Base-by-base conservation (phyloP, 805 yeast species). In the Myxozyma kluyveri region DNA sequence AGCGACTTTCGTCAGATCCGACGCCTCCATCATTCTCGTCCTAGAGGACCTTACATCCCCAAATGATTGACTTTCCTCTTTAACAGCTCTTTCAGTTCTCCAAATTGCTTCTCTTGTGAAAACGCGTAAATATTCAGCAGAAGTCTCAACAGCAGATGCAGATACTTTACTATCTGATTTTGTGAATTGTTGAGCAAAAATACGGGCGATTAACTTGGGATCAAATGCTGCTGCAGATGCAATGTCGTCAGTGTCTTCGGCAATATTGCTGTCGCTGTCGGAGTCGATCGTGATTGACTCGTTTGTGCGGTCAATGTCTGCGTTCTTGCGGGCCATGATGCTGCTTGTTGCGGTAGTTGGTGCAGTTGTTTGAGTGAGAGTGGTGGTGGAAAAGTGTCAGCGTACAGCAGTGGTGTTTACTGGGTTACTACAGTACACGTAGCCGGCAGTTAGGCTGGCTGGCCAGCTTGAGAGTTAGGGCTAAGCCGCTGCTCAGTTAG, bases 71-170 rank as follows among this genome's bases (percentile, higher is more conserved):
- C 35, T 50, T 39, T 21, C 36, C 9, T 29, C 33, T 21, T 32
- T 41, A 35, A 47, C 37, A 5, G 52, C 49, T n/a, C 54, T 22
- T 52, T 31, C 46, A 47, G 47, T 49, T 48, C 81, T 60, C 50
- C 71, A 56, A n/a, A 77, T 65, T 3, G 81, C 81, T 60, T 77
- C 81, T 41, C 71, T 71, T 17, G 78, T 69, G 55, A 77, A 77
- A 22, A 76, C 65, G 21, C 72, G 68, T 22, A 77, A 67, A 57
- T 77, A 77, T 57, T 75, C 77, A 3, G 74, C 62, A 2, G 76
- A 38, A n/a, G 64, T 58, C 19, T 61, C 54, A 24, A 61, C 45
- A 7, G 67, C 64, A 10, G 50, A 52, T 18, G 51, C 47, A 18
- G 62, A 53, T 7, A 63, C 45, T 21, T 55, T 38, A 19, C 65